A percentile compares a stretch with the other conserved stretches of the same genome.
Conservation (phyloP, 1,284 basidiomycete species). For the Ustilago curta region DNA sequence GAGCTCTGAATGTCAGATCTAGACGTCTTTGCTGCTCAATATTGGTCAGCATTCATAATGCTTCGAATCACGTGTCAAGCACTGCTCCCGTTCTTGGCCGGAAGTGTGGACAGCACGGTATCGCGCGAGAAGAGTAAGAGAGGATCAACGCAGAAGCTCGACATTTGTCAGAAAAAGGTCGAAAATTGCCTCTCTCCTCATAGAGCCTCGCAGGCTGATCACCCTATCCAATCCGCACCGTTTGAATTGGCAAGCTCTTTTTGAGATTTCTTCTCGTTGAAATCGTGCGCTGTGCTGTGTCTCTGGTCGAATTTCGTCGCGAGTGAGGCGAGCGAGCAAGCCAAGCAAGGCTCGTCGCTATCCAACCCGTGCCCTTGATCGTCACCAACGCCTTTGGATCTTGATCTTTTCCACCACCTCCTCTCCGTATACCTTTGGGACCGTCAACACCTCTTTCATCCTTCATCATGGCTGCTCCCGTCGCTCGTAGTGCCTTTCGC, state of each 20-base stretch:
- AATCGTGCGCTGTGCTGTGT: background rate
- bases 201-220: slow-evolving; percentile 15
- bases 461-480: slow-evolving; percentile 56
- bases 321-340: background rate
- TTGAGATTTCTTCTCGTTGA: slow-evolving; percentile 7
- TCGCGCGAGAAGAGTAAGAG: slow-evolving; percentile 21
- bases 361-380: slow-evolving; percentile 12
- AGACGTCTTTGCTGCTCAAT: no score
- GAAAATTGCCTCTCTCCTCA: background rate
- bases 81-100: slow-evolving; percentile 12
- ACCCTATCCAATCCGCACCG: slow-evolving; percentile 33
- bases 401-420: slow-evolving; percentile 23
- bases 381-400: slow-evolving; percentile 12
- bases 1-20: background rate
- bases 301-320: slow-evolving; percentile 14
- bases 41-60: slow-evolving; percentile 14
- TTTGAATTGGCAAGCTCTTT: slow-evolving; percentile 10
- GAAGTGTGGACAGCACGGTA: background rate
- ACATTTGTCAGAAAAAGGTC: slow-evolving; percentile 36
- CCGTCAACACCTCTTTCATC: slow-evolving; percentile 19
- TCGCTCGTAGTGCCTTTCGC: slow-evolving; percentile 63
- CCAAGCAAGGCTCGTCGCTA: slow-evolving; percentile 18
- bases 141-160: slow-evolving; percentile 9
- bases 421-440: slow-evolving; percentile 28
- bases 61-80: slow-evolving; percentile 6